Percentiles rank a stretch among this genome's conserved stretches.
phyloP scores from a whole-genome alignment of 352 stramenopile genomes.

The Peronospora destructor region DNA sequence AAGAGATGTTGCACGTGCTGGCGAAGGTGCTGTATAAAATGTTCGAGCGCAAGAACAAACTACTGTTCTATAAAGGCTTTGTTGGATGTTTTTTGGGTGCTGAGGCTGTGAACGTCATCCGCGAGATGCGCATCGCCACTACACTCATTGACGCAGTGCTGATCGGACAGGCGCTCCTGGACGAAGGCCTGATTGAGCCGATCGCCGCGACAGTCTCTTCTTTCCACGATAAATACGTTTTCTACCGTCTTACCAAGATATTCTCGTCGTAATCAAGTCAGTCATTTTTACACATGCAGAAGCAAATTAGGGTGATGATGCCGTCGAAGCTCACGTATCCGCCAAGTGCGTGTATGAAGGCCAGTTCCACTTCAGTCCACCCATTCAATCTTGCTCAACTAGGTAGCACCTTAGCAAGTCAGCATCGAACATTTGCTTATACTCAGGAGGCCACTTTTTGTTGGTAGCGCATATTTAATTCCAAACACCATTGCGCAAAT shows the following conservation, averaged over 20 bases:
- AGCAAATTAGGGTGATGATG: constrained; percentile 7
- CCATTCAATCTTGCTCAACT: constrained; percentile 3
- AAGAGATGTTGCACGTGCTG: constrained; percentile 60
- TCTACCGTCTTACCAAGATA: constrained; percentile 67
- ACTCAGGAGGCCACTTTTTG: constrained; percentile 22
- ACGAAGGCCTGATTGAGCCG: constrained; percentile 73
- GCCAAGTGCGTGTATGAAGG: constrained; percentile 16
- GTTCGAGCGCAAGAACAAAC: constrained; percentile 85
- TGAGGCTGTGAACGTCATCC: constrained; percentile 79
- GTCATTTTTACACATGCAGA: constrained; percentile 5
- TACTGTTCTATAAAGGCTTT: constrained; percentile 84
- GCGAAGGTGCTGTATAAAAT: constrained; percentile 69
- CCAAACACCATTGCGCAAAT: constrained; percentile 21
- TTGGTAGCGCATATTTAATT: constrained; percentile 46
- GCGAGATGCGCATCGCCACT: constrained; percentile 60
- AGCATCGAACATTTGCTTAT: constrained; percentile 2
- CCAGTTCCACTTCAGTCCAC: constrained; percentile 6
- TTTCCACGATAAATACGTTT: constrained; percentile 86
- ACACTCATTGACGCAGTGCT: constrained; percentile 75
- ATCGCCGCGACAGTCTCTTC: constrained; percentile 60
- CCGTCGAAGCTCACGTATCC: constrained; percentile 2
- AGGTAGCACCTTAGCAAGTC: constrained; percentile 1
- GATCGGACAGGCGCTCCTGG: constrained; percentile 69
- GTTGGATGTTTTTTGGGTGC: constrained; percentile 75
- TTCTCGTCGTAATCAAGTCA: constrained; percentile 28